These are phyloP conservation scores for Cyclocybe aegerita DNA, from an alignment of 768 basidiomycete species.

Conservation along the genomic window DNA sequence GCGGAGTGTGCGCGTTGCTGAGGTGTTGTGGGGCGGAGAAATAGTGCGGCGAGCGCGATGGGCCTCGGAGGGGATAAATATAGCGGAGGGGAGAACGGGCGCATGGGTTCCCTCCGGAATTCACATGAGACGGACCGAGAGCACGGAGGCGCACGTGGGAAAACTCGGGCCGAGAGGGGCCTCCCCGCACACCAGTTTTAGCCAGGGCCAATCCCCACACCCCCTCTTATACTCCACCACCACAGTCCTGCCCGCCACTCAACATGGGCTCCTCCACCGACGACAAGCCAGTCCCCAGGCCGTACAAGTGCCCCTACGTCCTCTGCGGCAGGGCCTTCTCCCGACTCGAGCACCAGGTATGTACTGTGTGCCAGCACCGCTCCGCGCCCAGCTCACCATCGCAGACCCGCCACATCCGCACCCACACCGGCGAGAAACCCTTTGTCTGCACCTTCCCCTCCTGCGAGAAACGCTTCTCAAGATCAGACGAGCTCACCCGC, in stretches of 20 bases:
- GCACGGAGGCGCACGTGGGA: no score
- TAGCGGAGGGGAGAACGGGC: no score
- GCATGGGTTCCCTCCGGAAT: no score
- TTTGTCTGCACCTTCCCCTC: conserved; percentile 88
- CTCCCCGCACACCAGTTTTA: no score
- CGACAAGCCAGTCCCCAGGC: conserved; percentile 49
- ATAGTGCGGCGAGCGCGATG: no score
- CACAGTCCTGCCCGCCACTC: conserved; percentile 8
- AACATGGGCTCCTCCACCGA: conserved; percentile 13
- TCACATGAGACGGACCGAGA: no score
- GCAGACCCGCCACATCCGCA: conserved; percentile 96
- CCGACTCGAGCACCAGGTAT: conserved; percentile 92
- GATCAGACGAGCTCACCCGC: conserved; percentile 97
- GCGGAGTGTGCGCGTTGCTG: no score
- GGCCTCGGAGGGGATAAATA: no score
- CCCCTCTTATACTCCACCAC: conserved; percentile 10
- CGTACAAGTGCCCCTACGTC: conserved; percentile 95
- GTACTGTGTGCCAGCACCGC: conserved; percentile 10
- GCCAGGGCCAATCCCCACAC: conserved; percentile 4
- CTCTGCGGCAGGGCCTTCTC: conserved; percentile 96
- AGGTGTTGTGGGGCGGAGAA: no score
- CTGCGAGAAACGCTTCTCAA: conserved; percentile 98
- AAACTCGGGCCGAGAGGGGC: no score
- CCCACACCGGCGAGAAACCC: conserved; percentile 98
- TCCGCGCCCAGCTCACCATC: conserved; percentile 11